A percentile compares a stretch with the other conserved stretches of the same genome.
Conservation (phyloP, 1,284 basidiomycete genomes). For the Cutaneotrichosporon cutaneum region DNA sequence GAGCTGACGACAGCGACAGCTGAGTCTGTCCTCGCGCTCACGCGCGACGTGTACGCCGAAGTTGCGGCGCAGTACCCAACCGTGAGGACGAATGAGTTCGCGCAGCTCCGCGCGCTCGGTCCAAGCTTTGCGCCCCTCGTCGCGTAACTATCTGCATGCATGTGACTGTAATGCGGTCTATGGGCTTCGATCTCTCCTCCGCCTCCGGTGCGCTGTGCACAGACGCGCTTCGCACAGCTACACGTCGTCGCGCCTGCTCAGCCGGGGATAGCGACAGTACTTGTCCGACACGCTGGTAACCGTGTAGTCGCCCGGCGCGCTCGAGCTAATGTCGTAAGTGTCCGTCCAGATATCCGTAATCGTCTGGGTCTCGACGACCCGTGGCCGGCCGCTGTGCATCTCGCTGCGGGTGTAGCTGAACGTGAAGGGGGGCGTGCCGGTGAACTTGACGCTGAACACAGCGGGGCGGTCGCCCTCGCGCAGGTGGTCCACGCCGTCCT, state of each 20-base stretch:
- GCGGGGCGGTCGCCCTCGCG: conserved; percentile 92
- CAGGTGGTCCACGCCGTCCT: conserved; percentile 82
- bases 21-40: neutral
- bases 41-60: conserved; percentile 15
- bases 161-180: conserved; percentile 9
- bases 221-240: neutral
- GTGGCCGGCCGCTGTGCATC: conserved; percentile 41
- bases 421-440: conserved; percentile 89
- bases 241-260: conserved; percentile 21
- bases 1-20: neutral
- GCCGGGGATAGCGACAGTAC: conserved; percentile 76
- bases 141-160: conserved; percentile 13
- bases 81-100: conserved; percentile 20
- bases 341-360: conserved; percentile 73
- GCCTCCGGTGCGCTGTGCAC: neutral
- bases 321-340: conserved; percentile 83
- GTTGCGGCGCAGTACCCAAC: conserved; percentile 21
- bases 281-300: conserved; percentile 85
- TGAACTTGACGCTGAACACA: conserved; percentile 75
- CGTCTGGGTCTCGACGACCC: conserved; percentile 76
- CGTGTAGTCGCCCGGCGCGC: conserved; percentile 68
- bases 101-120: conserved; percentile 17
- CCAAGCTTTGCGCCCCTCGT: conserved; percentile 22
- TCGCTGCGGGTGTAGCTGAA: conserved; percentile 82
- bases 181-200: neutral